Base-by-base conservation (phyloP, 352 stramenopile species). In the Hyphochytrium catenoides region DNA sequence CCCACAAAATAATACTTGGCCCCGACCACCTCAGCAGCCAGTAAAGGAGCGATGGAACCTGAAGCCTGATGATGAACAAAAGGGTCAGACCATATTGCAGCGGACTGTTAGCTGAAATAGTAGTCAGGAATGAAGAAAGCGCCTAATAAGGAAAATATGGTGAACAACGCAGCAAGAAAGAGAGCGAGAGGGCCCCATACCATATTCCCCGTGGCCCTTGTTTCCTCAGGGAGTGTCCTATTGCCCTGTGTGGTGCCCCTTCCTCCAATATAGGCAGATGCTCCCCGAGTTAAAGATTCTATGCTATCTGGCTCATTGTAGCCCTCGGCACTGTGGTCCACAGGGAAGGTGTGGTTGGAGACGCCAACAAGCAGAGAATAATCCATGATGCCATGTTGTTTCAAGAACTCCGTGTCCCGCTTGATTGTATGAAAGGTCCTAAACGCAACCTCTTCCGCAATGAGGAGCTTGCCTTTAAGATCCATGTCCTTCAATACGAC, bases 1-100 rank as follows among this genome's bases (percentile, higher is more conserved):
- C 70, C 69, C 18, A 85, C 71, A 53, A 82, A 85, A 43, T 82
- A 85, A 36, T 76, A 71, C 0, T 66, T 64, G 3, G 70, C 67
- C 0, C 65, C 67, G 26, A 79, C 71, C 14, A 84, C 63, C 23
- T 79, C 63, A 3, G 59, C 59, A 16, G 62, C 65, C 3, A 56
- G 61, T 7, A 84, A 39, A 38, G 60, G 66, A 31, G 58, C 50
- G 6, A 55, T 55, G 7, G 62, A 75, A n/a, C n/a, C n/a, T n/a
- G n/a, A n/a, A n/a, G n/a, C n/a, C n/a, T n/a, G n/a, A n/a, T n/a
- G n/a, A n/a, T n/a, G n/a, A n/a, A n/a, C n/a, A n/a, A n/a, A n/a
- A n/a, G n/a, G 12, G 11, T 11, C n/a, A 11, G 11, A 19, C 12
- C 11, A 15, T 19, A 18, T 36, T 36, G 11, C 31, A 14, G 25